phyloP scores from a whole-genome alignment of 345 rosid species.

The Eucalyptus cladocalyx region DNA sequence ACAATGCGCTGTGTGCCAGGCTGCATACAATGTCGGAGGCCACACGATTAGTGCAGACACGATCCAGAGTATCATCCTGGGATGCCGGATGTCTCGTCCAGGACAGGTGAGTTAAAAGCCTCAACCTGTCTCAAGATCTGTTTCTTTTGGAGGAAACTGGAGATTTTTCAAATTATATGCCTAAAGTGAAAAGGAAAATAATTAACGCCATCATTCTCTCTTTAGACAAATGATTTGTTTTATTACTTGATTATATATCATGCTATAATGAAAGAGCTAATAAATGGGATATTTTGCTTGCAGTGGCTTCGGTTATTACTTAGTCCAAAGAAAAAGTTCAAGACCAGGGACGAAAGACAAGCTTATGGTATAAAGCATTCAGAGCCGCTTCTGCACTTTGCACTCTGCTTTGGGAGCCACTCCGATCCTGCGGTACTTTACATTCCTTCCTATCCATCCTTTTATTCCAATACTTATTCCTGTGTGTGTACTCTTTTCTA shows the following conservation, averaged over 20 bases:
- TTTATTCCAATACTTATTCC: background rate
- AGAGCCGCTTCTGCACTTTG: conserved; percentile 73
- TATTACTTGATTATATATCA: background rate
- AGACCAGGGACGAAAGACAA: conserved; percentile 57
- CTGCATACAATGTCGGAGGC: conserved; percentile 93
- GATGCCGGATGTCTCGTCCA: conserved; percentile 88
- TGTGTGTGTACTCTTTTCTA: background rate
- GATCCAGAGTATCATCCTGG: conserved; percentile 60
- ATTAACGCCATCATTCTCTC: background rate
- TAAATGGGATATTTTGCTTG: conserved; percentile 1
- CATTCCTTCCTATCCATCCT: background rate
- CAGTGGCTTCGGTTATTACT: conserved; percentile 82
- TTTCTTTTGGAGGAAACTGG: background rate
- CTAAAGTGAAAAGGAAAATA: background rate
- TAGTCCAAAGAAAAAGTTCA: conserved; percentile 62
- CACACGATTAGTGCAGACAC: conserved; percentile 84
- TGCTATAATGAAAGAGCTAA: background rate
- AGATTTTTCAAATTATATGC: background rate
- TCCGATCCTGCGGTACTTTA: conserved; percentile 92
- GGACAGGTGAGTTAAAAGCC: conserved; percentile 56
- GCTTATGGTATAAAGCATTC: conserved; percentile 51
- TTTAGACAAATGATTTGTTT: background rate
- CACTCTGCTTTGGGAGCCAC: conserved; percentile 86
- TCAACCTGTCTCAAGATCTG: background rate
- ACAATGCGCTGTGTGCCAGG: conserved; percentile 23